A percentile compares a stretch with the other conserved stretches of the same genome.
Evolutionary conservation across 139 green algal genomes (phyloP).

Genomic region (Closterium sp.): DNA sequence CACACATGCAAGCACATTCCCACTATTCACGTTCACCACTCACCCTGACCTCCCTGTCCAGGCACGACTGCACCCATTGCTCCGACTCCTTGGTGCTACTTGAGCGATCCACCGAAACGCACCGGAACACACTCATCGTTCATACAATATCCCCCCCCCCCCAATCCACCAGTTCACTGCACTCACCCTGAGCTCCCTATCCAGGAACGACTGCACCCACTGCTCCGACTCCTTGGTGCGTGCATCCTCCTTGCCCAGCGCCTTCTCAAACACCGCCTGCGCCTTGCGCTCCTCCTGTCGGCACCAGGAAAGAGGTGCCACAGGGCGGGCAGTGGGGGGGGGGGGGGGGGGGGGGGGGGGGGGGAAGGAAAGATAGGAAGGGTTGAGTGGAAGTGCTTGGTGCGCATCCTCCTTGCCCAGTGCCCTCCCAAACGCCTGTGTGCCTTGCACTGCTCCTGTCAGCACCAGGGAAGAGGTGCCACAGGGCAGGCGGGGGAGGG

Average conservation of each 20-base stretch:
- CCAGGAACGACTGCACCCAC: conserved; percentile 53
- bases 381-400: not conserved
- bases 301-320: not conserved
- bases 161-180: too few relatives aligned
- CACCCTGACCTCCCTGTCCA: not conserved
- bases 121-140: not conserved
- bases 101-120: not conserved
- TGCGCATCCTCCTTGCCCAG: conserved; percentile 53
- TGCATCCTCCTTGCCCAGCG: conserved; percentile 53
- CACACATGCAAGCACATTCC: not conserved
- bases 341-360: not conserved
- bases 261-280: conserved; percentile 44
- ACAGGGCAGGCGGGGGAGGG: too few relatives aligned
- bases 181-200: conserved; percentile 39
- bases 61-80: conserved; percentile 48
- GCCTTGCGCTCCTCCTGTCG: conserved; percentile 46
- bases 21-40: not conserved
- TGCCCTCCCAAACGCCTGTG: conserved; percentile 40
- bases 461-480: not conserved
- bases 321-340: too few relatives aligned
- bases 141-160: not conserved
- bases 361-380: not conserved
- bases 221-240: conserved; percentile 50
- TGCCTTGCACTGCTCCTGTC: conserved; percentile 39
- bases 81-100: conserved; percentile 48